A percentile compares a stretch with the other conserved stretches of the same genome.
Evolutionary conservation across 2,329 filamentous ascomycete genomes (phyloP).

Genomic region (Fusarium brevicatenulatum): DNA sequence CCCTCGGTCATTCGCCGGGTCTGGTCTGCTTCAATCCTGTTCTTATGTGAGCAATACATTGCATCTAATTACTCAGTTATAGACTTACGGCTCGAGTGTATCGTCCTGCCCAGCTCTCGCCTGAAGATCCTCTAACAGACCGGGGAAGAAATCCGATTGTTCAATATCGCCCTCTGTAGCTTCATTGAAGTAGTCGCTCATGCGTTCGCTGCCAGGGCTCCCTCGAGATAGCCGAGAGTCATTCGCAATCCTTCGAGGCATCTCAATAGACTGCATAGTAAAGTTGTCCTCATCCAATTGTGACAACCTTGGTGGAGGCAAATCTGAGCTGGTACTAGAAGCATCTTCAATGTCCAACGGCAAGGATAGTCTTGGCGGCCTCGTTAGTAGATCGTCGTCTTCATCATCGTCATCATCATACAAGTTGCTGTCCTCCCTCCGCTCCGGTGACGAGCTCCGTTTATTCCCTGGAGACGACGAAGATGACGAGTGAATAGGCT

Average conservation of each 20-base stretch:
- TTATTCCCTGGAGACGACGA: conserved; percentile 52
- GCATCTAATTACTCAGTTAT: neutral
- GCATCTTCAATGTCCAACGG: conserved; percentile 61
- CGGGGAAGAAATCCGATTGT: conserved; percentile 64
- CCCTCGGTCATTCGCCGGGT: conserved; percentile 53
- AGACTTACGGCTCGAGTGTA: conserved; percentile 55
- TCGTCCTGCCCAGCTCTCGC: conserved; percentile 52
- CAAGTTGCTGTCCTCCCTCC: conserved; percentile 55
- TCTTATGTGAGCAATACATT: conserved; percentile 12
- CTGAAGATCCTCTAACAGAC: conserved; percentile 56
- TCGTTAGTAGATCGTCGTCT: conserved; percentile 55
- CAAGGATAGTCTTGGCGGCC: conserved; percentile 64
- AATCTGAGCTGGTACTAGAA: conserved; percentile 63
- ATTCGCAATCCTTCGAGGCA: conserved; percentile 63
- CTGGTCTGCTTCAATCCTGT: conserved; percentile 55
- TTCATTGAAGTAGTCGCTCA: conserved; percentile 63
- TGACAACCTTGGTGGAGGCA: conserved; percentile 64
- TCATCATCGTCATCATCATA: conserved; percentile 64
- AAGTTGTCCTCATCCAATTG: conserved; percentile 68
- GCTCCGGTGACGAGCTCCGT: conserved; percentile 43
- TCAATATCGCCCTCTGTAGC: conserved; percentile 54
- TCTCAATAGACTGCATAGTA: conserved; percentile 68
- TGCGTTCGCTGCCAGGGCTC: conserved; percentile 63
- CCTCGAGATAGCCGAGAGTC: conserved; percentile 60
- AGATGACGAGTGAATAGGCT: conserved; percentile 59